phyloP scores from a whole-genome alignment of 2,329 filamentous ascomycete genomes.

The Boeremia lycopersici region DNA sequence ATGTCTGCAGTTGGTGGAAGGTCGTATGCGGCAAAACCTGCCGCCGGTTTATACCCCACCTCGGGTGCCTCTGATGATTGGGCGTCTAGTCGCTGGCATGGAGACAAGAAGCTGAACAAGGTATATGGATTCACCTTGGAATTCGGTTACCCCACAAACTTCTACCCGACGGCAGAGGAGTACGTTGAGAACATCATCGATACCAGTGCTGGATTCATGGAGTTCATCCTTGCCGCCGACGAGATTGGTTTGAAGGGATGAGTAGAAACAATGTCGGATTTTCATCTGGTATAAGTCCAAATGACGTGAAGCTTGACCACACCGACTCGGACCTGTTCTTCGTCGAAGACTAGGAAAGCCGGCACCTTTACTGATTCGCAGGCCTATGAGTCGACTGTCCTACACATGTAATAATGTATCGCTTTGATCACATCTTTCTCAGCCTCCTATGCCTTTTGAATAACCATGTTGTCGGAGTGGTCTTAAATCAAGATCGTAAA shows the following conservation, averaged over 20 bases:
- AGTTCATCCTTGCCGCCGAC: slow-evolving; percentile 46
- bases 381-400: too few species aligned
- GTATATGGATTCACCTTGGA: slow-evolving; percentile 51
- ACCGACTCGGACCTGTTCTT: too few species aligned
- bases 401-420: too few species aligned
- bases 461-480: too few species aligned
- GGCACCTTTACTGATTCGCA: too few species aligned
- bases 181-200: slow-evolving; percentile 51
- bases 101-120: slow-evolving; percentile 45
- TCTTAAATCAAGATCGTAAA: too few species aligned
- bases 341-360: too few species aligned
- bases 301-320: neutral
- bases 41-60: slow-evolving; percentile 48
- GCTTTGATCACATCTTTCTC: too few species aligned
- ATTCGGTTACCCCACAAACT: slow-evolving; percentile 50
- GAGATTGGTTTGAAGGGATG: slow-evolving; percentile 12
- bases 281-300: too few species aligned
- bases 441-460: too few species aligned
- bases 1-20: slow-evolving; percentile 46
- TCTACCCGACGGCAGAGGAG: slow-evolving; percentile 49
- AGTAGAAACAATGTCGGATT: too few species aligned
- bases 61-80: slow-evolving; percentile 48
- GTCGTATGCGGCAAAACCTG: slow-evolving; percentile 39
- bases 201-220: slow-evolving; percentile 52
- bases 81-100: slow-evolving; percentile 45